Evolutionary conservation across 352 stramenopile species (phyloP), one percentile per base, ranked within the genome.

Genomic region (Phytophthora quininea): DNA sequence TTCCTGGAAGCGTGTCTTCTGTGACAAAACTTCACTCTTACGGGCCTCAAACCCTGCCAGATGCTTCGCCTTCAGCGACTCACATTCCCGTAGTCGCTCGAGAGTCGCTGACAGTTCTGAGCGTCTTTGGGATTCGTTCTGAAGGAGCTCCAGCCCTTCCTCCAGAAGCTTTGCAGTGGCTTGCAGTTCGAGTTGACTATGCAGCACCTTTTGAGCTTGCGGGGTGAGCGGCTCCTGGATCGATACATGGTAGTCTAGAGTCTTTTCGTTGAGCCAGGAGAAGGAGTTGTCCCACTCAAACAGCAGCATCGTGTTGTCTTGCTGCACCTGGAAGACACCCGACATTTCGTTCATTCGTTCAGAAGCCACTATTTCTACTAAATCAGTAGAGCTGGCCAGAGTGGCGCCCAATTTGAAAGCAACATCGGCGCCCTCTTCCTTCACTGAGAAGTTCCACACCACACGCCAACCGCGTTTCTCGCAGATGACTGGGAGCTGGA

Each of bases 271-370:
- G 1, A 95, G 72, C 87, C 87, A 95, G 27, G 85, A 93, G 54
- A 93, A 95, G 35, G 82, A 74, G 52, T 95, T 95, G 62, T 95
- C 85, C 87, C 87, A 95, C 40, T 84, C 76, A 48, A 93, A 95
- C 19, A 76, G 19, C 1, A 95, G 70, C 53, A 74, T 82, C 15
- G 74, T 77, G 47, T 69, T 71, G 12, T 77, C 64, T 0, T 76
- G 53, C 3, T 67, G 58, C 4, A 88, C 79, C 4, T 78, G 70
- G 38, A 84, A 88, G 10, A 80, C 70, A 1, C 82, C 85, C 2
- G 73, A 82, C 33, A 86, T 71, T 19, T 77, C 61, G 35, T 91
- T 77, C 57, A 93, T 82, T 9, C 87, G 77, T 27, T 87, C 68
- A 0, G 73, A 64, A 1, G 66, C 45, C 15, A 93, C 80, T 46